Base-by-base conservation (phyloP, 1,284 basidiomycete genomes). In the Schizopora paradoxa region DNA sequence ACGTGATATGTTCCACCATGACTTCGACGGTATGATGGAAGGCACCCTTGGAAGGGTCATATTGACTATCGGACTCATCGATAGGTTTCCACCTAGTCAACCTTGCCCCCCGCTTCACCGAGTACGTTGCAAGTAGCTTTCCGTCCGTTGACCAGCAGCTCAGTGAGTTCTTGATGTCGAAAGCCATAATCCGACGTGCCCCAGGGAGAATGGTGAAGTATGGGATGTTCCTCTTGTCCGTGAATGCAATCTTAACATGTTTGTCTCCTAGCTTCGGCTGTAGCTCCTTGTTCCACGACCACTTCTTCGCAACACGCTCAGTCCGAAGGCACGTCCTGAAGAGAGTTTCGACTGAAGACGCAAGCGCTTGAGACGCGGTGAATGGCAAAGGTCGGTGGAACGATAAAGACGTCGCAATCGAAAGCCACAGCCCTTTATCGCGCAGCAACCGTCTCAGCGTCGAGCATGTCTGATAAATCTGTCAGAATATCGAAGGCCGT, bases 71-170 rank as follows among this genome's bases (percentile, higher is more conserved):
- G 11, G 34, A 48, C 36, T 43, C 47, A 13, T 48, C 47, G 21
- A 34, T 32, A 13, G 47, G 47, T 26, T 43, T 48, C 47, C 47
- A 48, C 16, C 47, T 34, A 6, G 42, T 33, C 27, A 48, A 27
- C 3, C 34, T 38, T 6, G 47, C 41, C 18, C 41, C 35, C 2
- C 36, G 28, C 6, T 22, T 14, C 8, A 40, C 42, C 18, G 22
- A 23, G 35, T 10, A 39, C n/a, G 35, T 23, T 6, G 16, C 21
- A 11, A 48, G 23, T 14, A 37, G 23, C 33, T 39, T 22, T 25
- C 47, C 47, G 8, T 44, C 36, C 6, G 36, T 33, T 13, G 47
- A 43, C 47, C 47, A 48, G 37, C 47, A 48, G 47, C 47, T 48
- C 37, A 48, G 14, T 5, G 37, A 13, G 10, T 44, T 44, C 18